These are phyloP conservation scores for Periglandula ipomoeae DNA, from an alignment of 2,329 filamentous ascomycete genomes.

Conservation along the genomic window DNA sequence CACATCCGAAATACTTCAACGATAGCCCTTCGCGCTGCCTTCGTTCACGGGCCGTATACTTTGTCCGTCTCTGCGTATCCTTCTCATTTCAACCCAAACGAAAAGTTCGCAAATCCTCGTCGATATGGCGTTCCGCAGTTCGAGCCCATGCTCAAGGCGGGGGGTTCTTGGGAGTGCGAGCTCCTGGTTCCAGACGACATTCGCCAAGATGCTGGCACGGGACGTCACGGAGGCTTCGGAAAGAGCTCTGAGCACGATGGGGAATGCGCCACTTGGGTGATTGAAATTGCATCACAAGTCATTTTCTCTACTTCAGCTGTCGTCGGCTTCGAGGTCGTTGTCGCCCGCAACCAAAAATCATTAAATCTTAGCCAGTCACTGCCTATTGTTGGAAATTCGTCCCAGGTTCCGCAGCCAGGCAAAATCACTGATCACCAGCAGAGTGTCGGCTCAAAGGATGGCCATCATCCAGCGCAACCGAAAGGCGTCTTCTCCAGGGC, in stretches of 20 bases:
- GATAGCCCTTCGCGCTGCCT: conserved; percentile 85
- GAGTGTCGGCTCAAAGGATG: conserved; percentile 45
- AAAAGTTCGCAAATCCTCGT: conserved; percentile 60
- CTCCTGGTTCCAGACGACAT: conserved; percentile 74
- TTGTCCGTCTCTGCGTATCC: conserved; percentile 83
- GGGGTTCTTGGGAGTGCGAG: conserved; percentile 73
- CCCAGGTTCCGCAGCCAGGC: conserved; percentile 53
- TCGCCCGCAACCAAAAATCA: conserved; percentile 80
- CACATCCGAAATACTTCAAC: conserved; percentile 88
- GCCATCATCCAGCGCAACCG: conserved; percentile 50
- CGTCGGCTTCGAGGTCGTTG: conserved; percentile 78
- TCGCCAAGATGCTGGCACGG: conserved; percentile 50
- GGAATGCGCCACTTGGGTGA: conserved; percentile 69
- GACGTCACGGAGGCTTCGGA: conserved; percentile 36
- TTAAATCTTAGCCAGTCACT: conserved; percentile 52
- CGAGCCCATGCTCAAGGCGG: conserved; percentile 93
- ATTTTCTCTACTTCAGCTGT: conserved; percentile 85
- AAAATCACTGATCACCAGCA: conserved; percentile 70
- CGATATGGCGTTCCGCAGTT: conserved; percentile 77
- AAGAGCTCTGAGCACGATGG: conserved; percentile 34
- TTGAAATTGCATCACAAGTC: conserved; percentile 87
- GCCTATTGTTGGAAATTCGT: conserved; percentile 35
- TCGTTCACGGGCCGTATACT: conserved; percentile 92
- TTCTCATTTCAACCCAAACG: conserved; percentile 72
- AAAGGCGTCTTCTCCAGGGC: conserved; percentile 81